Evolutionary conservation across 768 basidiomycete species (phyloP).

Genomic region (Lepiota subincarnata): DNA sequence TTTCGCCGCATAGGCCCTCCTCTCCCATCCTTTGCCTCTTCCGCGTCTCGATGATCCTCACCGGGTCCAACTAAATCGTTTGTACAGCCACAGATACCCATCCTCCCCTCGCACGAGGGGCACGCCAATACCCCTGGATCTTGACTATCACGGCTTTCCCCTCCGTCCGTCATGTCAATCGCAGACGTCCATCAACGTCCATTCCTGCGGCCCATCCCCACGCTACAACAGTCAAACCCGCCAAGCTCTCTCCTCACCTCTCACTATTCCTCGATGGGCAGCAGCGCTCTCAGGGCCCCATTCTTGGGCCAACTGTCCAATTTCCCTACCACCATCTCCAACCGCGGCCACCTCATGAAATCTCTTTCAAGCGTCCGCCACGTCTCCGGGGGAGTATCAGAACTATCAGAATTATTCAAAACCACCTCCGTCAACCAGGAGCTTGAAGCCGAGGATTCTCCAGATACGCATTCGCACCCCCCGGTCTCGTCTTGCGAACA

Average conservation of each 20-base stretch:
- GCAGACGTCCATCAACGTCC: neutral
- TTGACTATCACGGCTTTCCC: neutral
- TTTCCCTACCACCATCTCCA: neutral
- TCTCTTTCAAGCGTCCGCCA: neutral
- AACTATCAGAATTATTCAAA: conserved; percentile 9
- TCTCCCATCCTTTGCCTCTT: too few relatives aligned
- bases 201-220: neutral
- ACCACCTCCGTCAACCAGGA: neutral
- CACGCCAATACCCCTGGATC: neutral
- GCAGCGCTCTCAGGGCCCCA: neutral
- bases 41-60: neutral
- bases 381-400: neutral
- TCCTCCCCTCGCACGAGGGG: neutral
- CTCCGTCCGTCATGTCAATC: neutral
- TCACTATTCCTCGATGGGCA: neutral
- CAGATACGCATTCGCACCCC: neutral
- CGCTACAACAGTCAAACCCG: neutral
- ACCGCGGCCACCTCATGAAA: neutral
- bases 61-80: neutral
- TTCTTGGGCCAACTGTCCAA: neutral
- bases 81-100: neutral
- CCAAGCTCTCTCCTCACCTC: neutral
- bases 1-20: too few relatives aligned
- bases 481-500: neutral
- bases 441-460: neutral